phyloP scores from a whole-genome alignment of 768 basidiomycete genomes.

The Russula lepida region DNA sequence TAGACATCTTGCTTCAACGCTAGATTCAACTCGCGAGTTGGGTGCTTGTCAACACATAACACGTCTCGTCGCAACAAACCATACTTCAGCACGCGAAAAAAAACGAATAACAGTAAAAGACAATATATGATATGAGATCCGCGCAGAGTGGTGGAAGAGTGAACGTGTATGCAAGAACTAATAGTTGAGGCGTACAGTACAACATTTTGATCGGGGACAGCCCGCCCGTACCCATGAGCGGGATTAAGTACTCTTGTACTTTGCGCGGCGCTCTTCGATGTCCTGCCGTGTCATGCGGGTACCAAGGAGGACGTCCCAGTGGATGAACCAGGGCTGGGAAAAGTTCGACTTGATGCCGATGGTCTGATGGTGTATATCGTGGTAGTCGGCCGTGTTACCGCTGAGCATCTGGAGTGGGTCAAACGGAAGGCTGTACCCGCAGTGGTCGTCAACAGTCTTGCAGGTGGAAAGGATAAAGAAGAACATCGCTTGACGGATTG shows the following conservation, averaged over 20 bases:
- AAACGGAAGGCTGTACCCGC: slow-evolving; percentile 82
- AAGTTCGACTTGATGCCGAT: slow-evolving; percentile 95
- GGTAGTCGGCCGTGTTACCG: slow-evolving; percentile 90
- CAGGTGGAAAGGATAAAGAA: slow-evolving; percentile 77
- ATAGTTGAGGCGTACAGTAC: background rate
- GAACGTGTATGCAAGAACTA: background rate
- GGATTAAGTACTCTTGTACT: slow-evolving; percentile 5
- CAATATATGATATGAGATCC: background rate
- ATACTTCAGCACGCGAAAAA: background rate
- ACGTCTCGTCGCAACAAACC: background rate
- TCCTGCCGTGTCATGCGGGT: slow-evolving; percentile 75
- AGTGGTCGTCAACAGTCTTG: slow-evolving; percentile 96
- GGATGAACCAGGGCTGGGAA: slow-evolving; percentile 90
- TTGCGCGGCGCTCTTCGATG: slow-evolving; percentile 38
- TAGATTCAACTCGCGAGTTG: background rate
- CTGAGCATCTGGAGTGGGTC: slow-evolving; percentile 86
- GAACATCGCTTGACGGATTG: slow-evolving; percentile 72
- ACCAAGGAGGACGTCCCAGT: slow-evolving; percentile 83
- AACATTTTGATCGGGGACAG: background rate
- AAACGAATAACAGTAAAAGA: background rate
- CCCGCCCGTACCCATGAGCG: background rate
- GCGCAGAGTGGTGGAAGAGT: background rate
- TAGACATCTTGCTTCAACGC: slow-evolving; percentile 5
- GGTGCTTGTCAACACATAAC: background rate
- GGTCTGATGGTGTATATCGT: slow-evolving; percentile 93